Evolutionary conservation across 1,284 basidiomycete species (phyloP).

Genomic region (Wallemia mellicola): DNA sequence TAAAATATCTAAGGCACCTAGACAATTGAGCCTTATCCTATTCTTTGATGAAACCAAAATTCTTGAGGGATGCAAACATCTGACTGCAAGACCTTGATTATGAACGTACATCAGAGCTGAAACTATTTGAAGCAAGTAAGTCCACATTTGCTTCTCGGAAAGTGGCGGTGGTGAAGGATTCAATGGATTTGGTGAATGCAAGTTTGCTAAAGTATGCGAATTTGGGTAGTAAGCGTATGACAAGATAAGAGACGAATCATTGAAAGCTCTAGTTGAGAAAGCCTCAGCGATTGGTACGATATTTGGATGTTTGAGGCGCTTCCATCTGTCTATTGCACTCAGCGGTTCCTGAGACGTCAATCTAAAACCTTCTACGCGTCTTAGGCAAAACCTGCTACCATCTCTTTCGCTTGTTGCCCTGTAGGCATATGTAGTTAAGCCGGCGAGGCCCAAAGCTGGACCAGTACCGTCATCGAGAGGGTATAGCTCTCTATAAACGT

Average conservation of each 20-base stretch:
- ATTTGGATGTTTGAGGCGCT: slow-evolving; percentile 52
- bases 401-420: slow-evolving; percentile 49
- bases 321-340: slow-evolving; percentile 55
- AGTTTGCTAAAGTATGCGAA: slow-evolving; percentile 50
- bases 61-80: slow-evolving; percentile 63
- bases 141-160: slow-evolving; percentile 71
- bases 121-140: slow-evolving; percentile 69
- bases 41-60: slow-evolving; percentile 70
- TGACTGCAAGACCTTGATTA: slow-evolving; percentile 44
- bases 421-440: slow-evolving; percentile 41
- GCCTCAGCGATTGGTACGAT: slow-evolving; percentile 68
- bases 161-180: slow-evolving; percentile 17
- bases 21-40: slow-evolving; percentile 52
- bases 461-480: slow-evolving; percentile 30
- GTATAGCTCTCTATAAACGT: slow-evolving; percentile 65
- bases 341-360: background rate
- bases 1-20: slow-evolving; percentile 57
- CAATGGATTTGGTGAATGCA: slow-evolving; percentile 16
- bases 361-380: slow-evolving; percentile 53
- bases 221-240: slow-evolving; percentile 75
- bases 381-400: slow-evolving; percentile 43
- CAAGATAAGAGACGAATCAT: slow-evolving; percentile 72
- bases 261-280: slow-evolving; percentile 79
- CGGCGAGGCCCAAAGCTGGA: slow-evolving; percentile 38
- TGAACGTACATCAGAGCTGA: slow-evolving; percentile 65